A percentile compares a stretch with the other conserved stretches of the same genome.
These are phyloP conservation scores for Cyberlindnera americana DNA, from an alignment of 805 yeast genomes.

Conservation along the genomic window DNA sequence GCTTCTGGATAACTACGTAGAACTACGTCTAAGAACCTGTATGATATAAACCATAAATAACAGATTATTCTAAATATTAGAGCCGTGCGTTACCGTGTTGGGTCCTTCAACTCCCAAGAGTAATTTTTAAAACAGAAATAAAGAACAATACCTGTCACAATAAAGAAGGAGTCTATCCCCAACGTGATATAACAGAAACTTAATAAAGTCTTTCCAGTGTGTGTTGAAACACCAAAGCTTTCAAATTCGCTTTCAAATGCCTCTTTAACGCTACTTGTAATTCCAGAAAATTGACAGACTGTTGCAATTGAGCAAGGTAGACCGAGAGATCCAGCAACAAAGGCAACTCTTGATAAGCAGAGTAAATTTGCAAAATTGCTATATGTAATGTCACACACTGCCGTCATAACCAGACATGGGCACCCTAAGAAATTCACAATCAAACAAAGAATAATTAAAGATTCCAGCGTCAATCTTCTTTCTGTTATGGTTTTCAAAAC, in stretches of 20 bases:
- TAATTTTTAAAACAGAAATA: too few species aligned
- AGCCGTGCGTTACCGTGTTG: too few species aligned
- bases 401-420: background rate
- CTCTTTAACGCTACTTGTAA: background rate
- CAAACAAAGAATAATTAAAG: too few species aligned
- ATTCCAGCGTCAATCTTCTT: background rate
- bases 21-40: too few species aligned
- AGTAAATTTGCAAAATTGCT: background rate
- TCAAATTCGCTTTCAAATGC: background rate
- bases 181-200: background rate
- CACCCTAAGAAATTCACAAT: slow-evolving; percentile 1
- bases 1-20: too few species aligned
- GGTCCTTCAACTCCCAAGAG: too few species aligned
- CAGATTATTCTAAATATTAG: background rate
- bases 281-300: background rate
- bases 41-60: background rate
- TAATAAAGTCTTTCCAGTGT: background rate
- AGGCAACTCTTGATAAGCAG: too few species aligned
- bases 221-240: background rate
- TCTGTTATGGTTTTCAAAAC: background rate
- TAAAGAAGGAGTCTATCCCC: too few species aligned
- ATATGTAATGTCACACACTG: background rate
- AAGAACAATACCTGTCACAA: too few species aligned
- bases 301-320: background rate
- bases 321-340: too few species aligned